phyloP scores from a whole-genome alignment of 306 rosid genomes.

The Medicago lupulina region DNA sequence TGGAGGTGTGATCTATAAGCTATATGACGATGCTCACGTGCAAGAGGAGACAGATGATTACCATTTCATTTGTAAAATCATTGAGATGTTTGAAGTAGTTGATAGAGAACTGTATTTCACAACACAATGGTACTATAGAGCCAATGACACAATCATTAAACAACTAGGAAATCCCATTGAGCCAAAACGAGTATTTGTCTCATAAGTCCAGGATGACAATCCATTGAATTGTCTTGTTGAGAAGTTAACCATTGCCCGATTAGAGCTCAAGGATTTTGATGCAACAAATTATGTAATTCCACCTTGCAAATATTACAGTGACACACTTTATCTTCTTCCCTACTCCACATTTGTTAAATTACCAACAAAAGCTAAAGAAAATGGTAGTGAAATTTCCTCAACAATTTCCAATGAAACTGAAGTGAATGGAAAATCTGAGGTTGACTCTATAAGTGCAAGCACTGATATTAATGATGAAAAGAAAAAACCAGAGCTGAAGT shows the following conservation, averaged over 20 bases:
- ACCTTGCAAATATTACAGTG: conserved; percentile 60
- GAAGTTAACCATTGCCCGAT: conserved; percentile 48
- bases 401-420: conserved; percentile 70
- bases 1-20: conserved; percentile 47
- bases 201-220: conserved; percentile 61
- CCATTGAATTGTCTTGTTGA: conserved; percentile 68
- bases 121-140: conserved; percentile 86
- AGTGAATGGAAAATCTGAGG: conserved; percentile 42
- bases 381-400: conserved; percentile 63
- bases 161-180: conserved; percentile 54
- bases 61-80: conserved; percentile 62
- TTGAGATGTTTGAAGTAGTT: conserved; percentile 72
- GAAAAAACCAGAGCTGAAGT: conserved; percentile 50
- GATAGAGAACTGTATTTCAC: conserved; percentile 61
- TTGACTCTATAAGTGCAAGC: conserved; percentile 39
- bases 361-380: conserved; percentile 53
- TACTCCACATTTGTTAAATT: conserved; percentile 65
- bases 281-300: conserved; percentile 45
- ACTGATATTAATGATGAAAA: not conserved
- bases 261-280: conserved; percentile 49
- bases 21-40: conserved; percentile 75
- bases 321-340: conserved; percentile 56
- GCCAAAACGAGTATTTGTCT: conserved; percentile 68
- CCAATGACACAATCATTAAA: conserved; percentile 70
- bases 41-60: conserved; percentile 59